These are phyloP conservation scores for Ramaria sp. DNA, from an alignment of 768 basidiomycete species.

Conservation along the genomic window DNA sequence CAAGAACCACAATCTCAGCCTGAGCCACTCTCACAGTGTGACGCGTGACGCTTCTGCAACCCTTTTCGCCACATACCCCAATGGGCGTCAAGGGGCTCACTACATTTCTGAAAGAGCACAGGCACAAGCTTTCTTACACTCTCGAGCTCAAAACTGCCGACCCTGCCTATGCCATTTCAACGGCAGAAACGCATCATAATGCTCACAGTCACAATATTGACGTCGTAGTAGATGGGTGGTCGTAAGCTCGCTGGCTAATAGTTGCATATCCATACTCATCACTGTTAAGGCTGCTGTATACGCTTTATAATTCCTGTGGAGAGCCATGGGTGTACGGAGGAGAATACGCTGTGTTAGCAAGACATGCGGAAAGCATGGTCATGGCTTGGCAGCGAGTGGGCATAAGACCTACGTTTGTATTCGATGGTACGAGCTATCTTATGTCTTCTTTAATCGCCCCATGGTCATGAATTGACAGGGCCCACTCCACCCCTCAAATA, in stretches of 20 bases:
- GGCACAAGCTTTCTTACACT: constrained; percentile 26
- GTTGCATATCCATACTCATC: constrained; percentile 10
- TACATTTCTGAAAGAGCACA: constrained; percentile 38
- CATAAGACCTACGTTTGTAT: constrained; percentile 60
- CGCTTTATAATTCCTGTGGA: constrained; percentile 43
- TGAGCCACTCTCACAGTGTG: neutral
- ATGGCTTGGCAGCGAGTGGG: constrained; percentile 61
- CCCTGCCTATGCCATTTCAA: neutral
- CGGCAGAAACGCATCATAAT: constrained; percentile 1
- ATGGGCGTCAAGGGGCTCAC: constrained; percentile 47
- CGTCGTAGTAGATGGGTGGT: constrained; percentile 77
- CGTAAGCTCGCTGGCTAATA: constrained; percentile 39
- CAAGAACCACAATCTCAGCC: too few relatives aligned
- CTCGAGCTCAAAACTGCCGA: constrained; percentile 18
- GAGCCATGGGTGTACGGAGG: constrained; percentile 84
- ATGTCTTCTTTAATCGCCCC: neutral
- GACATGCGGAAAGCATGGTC: constrained; percentile 39
- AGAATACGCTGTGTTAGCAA: constrained; percentile 51
- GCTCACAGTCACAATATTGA: constrained; percentile 21
- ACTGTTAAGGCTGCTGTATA: constrained; percentile 58
- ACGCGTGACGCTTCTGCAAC: neutral
- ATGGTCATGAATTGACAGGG: constrained; percentile 29
- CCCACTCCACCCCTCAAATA: constrained; percentile 65
- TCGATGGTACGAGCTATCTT: constrained; percentile 52
- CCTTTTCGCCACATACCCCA: neutral